Conservation (phyloP, 2,329 filamentous ascomycete genomes). For the Colletotrichum lindemuthianum region DNA sequence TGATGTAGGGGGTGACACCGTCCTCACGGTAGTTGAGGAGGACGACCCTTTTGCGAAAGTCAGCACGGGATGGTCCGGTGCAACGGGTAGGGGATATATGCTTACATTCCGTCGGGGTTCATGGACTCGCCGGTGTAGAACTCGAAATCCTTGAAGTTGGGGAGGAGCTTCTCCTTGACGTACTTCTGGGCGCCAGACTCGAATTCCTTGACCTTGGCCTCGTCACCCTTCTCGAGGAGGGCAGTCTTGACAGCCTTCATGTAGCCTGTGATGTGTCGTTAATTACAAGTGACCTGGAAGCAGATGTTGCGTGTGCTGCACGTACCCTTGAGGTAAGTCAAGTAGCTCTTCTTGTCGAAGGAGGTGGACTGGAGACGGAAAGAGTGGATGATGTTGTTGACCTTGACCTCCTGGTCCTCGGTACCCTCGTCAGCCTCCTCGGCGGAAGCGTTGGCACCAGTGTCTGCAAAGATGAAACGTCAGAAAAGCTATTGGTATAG, state of each 20-base stretch:
- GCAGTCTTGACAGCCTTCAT: conserved; percentile 86
- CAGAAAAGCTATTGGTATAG: conserved; percentile 11
- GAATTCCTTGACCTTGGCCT: conserved; percentile 79
- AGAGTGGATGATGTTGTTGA: conserved; percentile 93
- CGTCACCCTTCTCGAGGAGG: conserved; percentile 71
- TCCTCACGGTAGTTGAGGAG: conserved; percentile 99
- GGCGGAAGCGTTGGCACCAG: conserved; percentile 95
- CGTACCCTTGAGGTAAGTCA: conserved; percentile 85
- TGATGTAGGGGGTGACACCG: conserved; percentile 88
- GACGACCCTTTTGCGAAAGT: conserved; percentile 68
- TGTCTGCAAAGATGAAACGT: conserved; percentile 63
- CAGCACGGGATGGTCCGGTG: background rate
- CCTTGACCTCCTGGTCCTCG: conserved; percentile 76
- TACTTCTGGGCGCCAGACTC: conserved; percentile 78
- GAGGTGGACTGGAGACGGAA: conserved; percentile 85
- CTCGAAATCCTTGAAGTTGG: conserved; percentile 95
- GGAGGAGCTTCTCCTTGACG: conserved; percentile 83
- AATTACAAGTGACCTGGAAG: background rate
- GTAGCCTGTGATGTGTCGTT: conserved; percentile 68
- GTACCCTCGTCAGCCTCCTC: conserved; percentile 83
- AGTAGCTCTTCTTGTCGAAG: conserved; percentile 91
- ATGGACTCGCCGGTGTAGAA: conserved; percentile 93
- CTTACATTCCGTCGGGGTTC: conserved; percentile 93
- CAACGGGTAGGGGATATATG: conserved; percentile 39
- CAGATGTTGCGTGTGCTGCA: conserved; percentile 13